These are phyloP conservation scores for Spiraea crenata DNA, from an alignment of 331 rosid genomes.

Conservation along the genomic window DNA sequence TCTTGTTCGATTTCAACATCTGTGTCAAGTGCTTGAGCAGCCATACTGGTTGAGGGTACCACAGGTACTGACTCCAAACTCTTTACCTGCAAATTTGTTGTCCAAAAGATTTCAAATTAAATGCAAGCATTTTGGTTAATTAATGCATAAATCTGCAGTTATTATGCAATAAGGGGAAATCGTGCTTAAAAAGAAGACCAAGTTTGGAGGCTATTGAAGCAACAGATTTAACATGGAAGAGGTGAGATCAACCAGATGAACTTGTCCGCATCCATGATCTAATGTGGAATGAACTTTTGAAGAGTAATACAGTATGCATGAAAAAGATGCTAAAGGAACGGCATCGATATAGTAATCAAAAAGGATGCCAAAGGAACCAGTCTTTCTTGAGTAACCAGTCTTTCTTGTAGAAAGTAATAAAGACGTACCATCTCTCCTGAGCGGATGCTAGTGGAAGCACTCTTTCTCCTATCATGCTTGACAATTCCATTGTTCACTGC, in stretches of 20 bases:
- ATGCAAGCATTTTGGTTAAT: background rate
- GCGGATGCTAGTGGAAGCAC: slow-evolving; percentile 34
- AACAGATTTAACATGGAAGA: background rate
- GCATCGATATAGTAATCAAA: background rate
- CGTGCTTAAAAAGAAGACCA: background rate
- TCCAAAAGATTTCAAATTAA: slow-evolving; percentile 2
- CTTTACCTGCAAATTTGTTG: slow-evolving; percentile 46
- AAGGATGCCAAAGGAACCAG: background rate
- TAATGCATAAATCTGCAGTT: background rate
- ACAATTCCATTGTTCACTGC: slow-evolving; percentile 39
- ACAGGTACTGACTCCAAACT: slow-evolving; percentile 42
- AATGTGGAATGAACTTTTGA: background rate
- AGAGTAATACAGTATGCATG: background rate
- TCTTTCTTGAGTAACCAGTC: background rate
- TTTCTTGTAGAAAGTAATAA: slow-evolving; percentile 6
- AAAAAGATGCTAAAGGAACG: background rate
- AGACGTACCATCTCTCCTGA: slow-evolving; percentile 56
- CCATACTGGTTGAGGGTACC: slow-evolving; percentile 75
- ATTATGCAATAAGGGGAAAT: background rate
- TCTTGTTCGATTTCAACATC: slow-evolving; percentile 70
- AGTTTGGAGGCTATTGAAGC: background rate
- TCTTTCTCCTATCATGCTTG: slow-evolving; percentile 51
- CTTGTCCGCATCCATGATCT: background rate
- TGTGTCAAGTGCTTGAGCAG: slow-evolving; percentile 68
- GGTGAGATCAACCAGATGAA: background rate